Base-by-base conservation (phyloP, 2,329 filamentous ascomycete species). In the Colletotrichum kahawae region DNA sequence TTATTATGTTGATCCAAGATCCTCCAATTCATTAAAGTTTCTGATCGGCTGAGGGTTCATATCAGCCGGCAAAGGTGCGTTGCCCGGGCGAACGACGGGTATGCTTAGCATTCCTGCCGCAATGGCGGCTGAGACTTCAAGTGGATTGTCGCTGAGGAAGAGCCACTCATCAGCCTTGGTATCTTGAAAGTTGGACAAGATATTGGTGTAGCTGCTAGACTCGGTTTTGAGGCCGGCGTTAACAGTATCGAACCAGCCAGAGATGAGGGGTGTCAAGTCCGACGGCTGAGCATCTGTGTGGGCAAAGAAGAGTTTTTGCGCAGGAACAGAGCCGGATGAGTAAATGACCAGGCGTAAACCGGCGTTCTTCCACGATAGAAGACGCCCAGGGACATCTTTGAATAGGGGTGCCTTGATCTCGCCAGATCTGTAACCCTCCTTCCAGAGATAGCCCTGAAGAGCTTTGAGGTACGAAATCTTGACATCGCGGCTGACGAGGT, bases 101-200 rank as follows among this genome's bases (percentile, higher is more conserved):
- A 90, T 84, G 79, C 90, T 90, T 79, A 88, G 87, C 90, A 94
- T 91, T n/a, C 92, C 92, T 13, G 91, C 90, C 71, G 84, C 84
- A 76, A 87, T 87, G 56, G 92, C 92, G 63, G 92, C 92, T 67
- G 89, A 87, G 43, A 94, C 92, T 83, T 94, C 92, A 80, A 90
- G 91, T 60, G 94, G 88, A 80, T 95, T 95, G 84, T 97, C 95
- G 80, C 94, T 96, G 76, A 96, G 85, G 82, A 97, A 97, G n/a
- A 95, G 86, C 87, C 94, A 94, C 71, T 90, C 87, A 13, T 82
- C 83, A 21, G 88, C 82, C 65, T 85, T 79, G 71, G 88, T 85
- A 38, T 87, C 84, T 18, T 90, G 82, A 59, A 87, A 81, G 69
- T 87, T 85, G 62, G 83, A 82, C 63, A 90, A 87, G 78, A 96